These are phyloP conservation scores for Prunus padus DNA, from an alignment of 306 rosid genomes.

Conservation along the genomic window DNA sequence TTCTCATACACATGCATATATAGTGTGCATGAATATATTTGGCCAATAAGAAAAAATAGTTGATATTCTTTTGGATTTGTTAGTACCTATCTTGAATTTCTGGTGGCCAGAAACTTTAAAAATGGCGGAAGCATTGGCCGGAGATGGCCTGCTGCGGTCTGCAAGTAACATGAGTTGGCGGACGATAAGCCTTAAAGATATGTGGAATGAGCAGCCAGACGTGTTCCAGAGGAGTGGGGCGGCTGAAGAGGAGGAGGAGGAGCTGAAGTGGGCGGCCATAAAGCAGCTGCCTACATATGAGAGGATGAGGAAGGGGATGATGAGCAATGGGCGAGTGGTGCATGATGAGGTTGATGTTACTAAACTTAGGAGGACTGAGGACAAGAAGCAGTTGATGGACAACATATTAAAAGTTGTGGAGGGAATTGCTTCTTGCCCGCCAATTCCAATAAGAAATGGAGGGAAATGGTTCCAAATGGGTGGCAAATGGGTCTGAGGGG, in stretches of 20 bases:
- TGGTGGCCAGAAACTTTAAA: neutral
- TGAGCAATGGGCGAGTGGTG: slow-evolving; percentile 4
- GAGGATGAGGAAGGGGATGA: slow-evolving; percentile 56
- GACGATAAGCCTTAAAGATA: slow-evolving; percentile 44
- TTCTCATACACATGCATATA: neutral
- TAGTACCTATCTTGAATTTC: neutral
- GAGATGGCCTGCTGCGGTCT: slow-evolving; percentile 36
- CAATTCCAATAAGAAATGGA: no score
- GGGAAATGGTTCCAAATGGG: no score
- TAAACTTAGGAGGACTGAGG: slow-evolving; percentile 47
- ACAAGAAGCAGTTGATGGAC: slow-evolving; percentile 56
- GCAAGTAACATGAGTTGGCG: slow-evolving; percentile 43
- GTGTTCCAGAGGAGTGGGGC: slow-evolving; percentile 46
- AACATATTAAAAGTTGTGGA: slow-evolving; percentile 57
- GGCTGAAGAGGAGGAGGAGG: slow-evolving; percentile 55
- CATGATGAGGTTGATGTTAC: slow-evolving; percentile 59
- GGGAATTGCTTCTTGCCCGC: no score
- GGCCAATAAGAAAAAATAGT: no score
- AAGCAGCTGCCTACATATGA: slow-evolving; percentile 74
- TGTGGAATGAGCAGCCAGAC: slow-evolving; percentile 49
- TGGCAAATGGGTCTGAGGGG: no score
- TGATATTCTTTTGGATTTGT: neutral
- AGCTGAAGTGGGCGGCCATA: slow-evolving; percentile 77
- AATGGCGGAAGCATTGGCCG: slow-evolving; percentile 53
- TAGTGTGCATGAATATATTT: no score